Evolutionary conservation across 2,329 filamentous ascomycete genomes (phyloP), one percentile per base, ranked within the genome.

Genomic region (Ceratocystis cacaofunesta): DNA sequence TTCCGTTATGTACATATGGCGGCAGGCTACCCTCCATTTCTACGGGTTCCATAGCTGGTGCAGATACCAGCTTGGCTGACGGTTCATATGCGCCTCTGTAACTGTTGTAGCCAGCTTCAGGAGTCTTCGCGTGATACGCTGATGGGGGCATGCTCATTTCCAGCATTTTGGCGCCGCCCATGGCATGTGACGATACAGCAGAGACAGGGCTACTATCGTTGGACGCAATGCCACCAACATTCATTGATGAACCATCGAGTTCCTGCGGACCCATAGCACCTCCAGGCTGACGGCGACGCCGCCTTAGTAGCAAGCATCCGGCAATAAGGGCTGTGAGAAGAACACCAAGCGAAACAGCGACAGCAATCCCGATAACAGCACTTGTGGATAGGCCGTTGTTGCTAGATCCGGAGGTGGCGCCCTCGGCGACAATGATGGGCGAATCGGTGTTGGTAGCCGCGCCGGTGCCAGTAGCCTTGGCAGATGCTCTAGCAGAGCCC

Each of bases 321-420:
- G 64, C 55, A 28, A 64, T 61, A 12, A 63, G 30, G 12, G 61
- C 63, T 32, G 63, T 44, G 22, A 60, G 4, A 5, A 69, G 25
- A n/a, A 57, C 63, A 32, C 66, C 68, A 25, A 69, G 19, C 41
- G 44, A 68, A 19, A 64, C 68, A 5, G 69, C 70, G n/a, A 70
- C 52, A 19, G 68, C 68, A 55, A 71, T 68, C 15, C 69, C 70
- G 36, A 68, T 63, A 60, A 67, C 69, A 7, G 66, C 68, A 44
- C 62, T 65, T 19, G 60, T 65, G 36, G 61, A 67, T 6, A 67
- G 61, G 15, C 66, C 66, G 57, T 41, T 66, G 43, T 19, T n/a
- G 4, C 62, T 19, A 1, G 62, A 44, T 10, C 58, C 17, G 10
- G 67, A 61, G 2, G 68, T 62, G 61, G 48, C 46, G n/a, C 48